Percentiles rank a stretch among this genome's conserved stretches.
Evolutionary conservation across 1,284 basidiomycete genomes (phyloP).

Genomic region (Phellopilus nigrolimitatus): DNA sequence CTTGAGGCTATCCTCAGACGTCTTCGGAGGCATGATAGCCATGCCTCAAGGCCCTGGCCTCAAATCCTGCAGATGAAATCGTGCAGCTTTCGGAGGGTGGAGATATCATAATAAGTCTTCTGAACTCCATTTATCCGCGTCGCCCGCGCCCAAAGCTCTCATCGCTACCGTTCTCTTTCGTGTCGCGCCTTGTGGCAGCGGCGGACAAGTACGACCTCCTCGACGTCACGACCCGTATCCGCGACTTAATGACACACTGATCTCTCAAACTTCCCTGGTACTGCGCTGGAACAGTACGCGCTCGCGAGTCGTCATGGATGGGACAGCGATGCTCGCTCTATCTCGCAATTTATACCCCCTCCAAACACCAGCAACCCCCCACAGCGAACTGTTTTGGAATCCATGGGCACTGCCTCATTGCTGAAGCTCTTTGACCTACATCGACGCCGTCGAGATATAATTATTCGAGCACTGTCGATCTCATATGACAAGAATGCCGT

Average conservation of each 20-base stretch:
- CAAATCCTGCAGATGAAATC: not conserved
- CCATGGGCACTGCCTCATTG: not conserved
- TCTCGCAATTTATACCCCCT: not conserved
- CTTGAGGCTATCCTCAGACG: constrained; percentile 11
- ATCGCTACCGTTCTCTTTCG: not conserved
- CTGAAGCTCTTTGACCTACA: constrained; percentile 11
- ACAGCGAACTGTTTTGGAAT: constrained; percentile 3
- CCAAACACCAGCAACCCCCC: constrained; percentile 1
- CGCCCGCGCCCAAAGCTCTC: not conserved
- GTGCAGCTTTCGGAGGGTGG: not conserved
- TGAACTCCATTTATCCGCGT: constrained; percentile 15
- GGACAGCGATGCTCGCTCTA: constrained; percentile 33
- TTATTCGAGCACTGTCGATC: not conserved
- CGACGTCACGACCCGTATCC: not conserved
- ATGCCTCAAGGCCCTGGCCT: not conserved
- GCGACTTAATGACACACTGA: not conserved
- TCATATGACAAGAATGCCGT: constrained; percentile 1
- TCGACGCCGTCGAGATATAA: constrained; percentile 2
- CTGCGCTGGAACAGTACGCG: constrained; percentile 37
- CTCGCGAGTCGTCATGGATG: constrained; percentile 41
- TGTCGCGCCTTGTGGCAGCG: not conserved
- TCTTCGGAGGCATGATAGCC: not conserved
- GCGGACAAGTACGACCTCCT: constrained; percentile 15
- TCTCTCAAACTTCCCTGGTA: constrained; percentile 18
- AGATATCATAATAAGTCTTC: constrained; percentile 1